A percentile compares a stretch with the other conserved stretches of the same genome.
Conservation (phyloP, 305 asterid species). For the Stenogyne calaminthoides region DNA sequence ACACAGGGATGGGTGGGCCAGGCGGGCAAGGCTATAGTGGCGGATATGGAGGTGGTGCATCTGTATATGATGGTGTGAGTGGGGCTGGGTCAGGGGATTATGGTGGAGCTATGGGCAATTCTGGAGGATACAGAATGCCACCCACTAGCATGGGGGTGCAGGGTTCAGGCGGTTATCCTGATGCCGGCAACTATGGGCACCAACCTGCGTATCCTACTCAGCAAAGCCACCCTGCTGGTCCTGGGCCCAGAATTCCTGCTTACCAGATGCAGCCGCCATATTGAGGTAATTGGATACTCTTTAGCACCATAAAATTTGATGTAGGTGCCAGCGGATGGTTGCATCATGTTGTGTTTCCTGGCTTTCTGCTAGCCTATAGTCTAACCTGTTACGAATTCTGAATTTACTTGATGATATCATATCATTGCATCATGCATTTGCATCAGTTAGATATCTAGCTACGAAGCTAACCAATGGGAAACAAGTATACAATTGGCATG, state of each 20-base stretch:
- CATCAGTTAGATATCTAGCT: neutral
- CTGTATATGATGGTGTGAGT: constrained; percentile 49
- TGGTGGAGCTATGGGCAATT: constrained; percentile 51
- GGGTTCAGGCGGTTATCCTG: constrained; percentile 73
- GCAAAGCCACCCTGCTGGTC: constrained; percentile 59
- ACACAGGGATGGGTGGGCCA: constrained; percentile 49
- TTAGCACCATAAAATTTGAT: neutral
- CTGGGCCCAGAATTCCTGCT: constrained; percentile 78
- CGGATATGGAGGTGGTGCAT: constrained; percentile 50
- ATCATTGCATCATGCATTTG: neutral
- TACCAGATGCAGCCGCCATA: constrained; percentile 86
- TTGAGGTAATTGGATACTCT: constrained; percentile 58
- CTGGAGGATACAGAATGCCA: constrained; percentile 75
- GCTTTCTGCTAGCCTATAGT: neutral
- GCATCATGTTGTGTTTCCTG: neutral
- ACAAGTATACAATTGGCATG: neutral
- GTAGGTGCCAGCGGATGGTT: neutral
- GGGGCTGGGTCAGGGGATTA: constrained; percentile 55
- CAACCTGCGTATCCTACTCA: constrained; percentile 55
- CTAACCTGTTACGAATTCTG: neutral
- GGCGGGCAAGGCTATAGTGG: constrained; percentile 66
- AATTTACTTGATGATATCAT: neutral
- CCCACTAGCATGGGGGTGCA: constrained; percentile 65
- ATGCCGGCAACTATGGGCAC: constrained; percentile 65
- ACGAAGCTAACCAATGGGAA: neutral